Evolutionary conservation across 2,329 filamentous ascomycete genomes (phyloP), one percentile per base, ranked within the genome.

Genomic region (Microcyclospora pomicola): DNA sequence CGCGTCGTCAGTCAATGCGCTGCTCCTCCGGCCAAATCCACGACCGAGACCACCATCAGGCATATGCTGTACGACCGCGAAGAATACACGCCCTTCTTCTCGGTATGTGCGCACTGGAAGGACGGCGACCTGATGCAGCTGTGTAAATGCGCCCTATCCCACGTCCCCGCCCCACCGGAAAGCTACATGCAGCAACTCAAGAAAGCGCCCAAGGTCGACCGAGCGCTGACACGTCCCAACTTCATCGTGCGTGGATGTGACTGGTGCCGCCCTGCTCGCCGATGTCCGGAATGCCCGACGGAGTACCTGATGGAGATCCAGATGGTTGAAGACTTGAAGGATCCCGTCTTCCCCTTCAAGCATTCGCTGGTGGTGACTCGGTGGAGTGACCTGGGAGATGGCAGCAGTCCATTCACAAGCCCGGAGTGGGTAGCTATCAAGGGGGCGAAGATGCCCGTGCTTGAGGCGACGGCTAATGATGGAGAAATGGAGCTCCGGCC

Each of bases 291-390:
- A 37, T 79, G 74, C 52, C 72, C 74, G 1, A 71, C 71, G 0
- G 74, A 79, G 49, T 78, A 78, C 43, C 56, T 78, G 9, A 62
- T 77, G 34, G 73, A 78, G 51, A 52, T 77, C 6, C 73, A 72
- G 43, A 59, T 77, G 41, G 61, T 68, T 2, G 74, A 79, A 53
- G 73, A 77, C 43, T 6, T 15, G 12, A 49, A 51, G 19, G 61
- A 70, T 47, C 52, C 61, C 6, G 43, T 57, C 29, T 49, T 60
- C 9, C 55, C 60, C 2, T 79, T 79, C 55, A 75, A 71, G 47
- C 72, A 77, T 40, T 67, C 70, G 1, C 65, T 79, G 38, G 64
- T 74, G 4, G 68, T 77, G 4, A 77, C 73, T 6, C 58, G 74
- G 13, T 79, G 74, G 74, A 69, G 66, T 42, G 74, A 79, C 54